Conservation (phyloP, 805 yeast genomes). For the Kodamaea nitidulidarum region DNA sequence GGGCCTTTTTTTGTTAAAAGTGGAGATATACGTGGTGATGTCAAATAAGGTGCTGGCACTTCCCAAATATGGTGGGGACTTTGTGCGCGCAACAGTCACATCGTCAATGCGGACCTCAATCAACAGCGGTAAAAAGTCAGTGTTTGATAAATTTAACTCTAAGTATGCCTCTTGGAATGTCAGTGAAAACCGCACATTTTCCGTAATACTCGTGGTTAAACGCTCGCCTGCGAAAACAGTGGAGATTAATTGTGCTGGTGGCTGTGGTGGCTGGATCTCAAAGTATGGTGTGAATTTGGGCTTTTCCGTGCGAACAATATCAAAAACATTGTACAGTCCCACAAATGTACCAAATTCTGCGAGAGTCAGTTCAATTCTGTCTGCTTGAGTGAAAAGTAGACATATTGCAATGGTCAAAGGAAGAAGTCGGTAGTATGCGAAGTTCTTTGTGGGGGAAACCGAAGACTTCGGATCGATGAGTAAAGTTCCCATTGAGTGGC, state of each 20-base stretch:
- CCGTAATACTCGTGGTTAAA: constrained; percentile 3
- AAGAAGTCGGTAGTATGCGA: not conserved
- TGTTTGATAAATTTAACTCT: constrained; percentile 6
- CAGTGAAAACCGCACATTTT: constrained; percentile 3
- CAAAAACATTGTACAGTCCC: not conserved
- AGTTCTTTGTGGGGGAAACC: not conserved
- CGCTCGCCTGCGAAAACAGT: constrained; percentile 1
- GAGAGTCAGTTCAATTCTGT: not conserved
- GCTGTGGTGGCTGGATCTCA: constrained; percentile 5
- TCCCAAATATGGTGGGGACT: constrained; percentile 5
- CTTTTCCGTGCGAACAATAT: not conserved
- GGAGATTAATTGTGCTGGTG: not conserved
- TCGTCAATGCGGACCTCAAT: constrained; percentile 6
- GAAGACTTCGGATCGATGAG: too few relatives aligned
- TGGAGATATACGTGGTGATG: constrained; percentile 3
- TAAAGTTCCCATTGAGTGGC: too few relatives aligned
- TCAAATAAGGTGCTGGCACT: constrained; percentile 4
- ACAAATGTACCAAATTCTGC: not conserved
- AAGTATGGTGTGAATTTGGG: not conserved
- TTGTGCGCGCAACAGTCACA: constrained; percentile 4
- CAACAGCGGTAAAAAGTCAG: constrained; percentile 5
- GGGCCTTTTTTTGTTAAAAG: constrained; percentile 4
- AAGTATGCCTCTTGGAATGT: constrained; percentile 7
- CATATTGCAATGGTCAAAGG: not conserved
- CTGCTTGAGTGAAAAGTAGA: not conserved